Base-by-base conservation (phyloP, 2,329 filamentous ascomycete species). In the Colletotrichum sp. region DNA sequence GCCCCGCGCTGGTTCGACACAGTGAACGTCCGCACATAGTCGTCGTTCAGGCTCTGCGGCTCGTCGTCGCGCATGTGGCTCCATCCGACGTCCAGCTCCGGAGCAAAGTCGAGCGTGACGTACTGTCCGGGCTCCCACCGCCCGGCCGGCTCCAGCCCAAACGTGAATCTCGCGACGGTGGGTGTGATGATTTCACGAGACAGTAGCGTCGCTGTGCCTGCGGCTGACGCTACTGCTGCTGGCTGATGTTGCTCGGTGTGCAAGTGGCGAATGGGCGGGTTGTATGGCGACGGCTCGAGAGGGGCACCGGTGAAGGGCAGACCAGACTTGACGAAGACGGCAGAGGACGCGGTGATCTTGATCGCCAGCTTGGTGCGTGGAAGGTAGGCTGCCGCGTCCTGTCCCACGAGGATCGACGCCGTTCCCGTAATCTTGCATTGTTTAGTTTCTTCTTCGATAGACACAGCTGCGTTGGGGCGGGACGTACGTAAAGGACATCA, bases 21-120 rank as follows among this genome's bases (percentile, higher is more conserved):
- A 3, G 95, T 98, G 80, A 98, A 98, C 0, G 95, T 98, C 32
- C 95, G 88, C 6, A 97, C 87, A 77, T 92, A 96, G 81, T 98
- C 95, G 81, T 98, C 95, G 79, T 98, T 98, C 19, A 98, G 83
- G 79, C 92, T 94, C 78, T 89, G 89, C 7, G 95, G 95, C 78
- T 98, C 95, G 73, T 94, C 91, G 77, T 98, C 93, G 4, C 92
- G 88, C 95, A 98, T 98, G 82, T 98, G 96, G 65, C 89, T 91
- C 83, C 95, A 98, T 1, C 95, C 95, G 13, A 88, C 83, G 77
- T 94, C 91, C 2, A 98, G 86, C 79, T 96, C 92, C 0, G 87
- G 82, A 15, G 89, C 87, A 80, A 98, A 96, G 76, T 94, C 92
- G 4, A 98, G 84, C 2, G 94, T 95, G 22, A 94, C 90, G 83